Percentiles rank a stretch among this genome's conserved stretches.
Evolutionary conservation across 176 grass and related monocot species (phyloP).

Genomic region (Zizania latifolia): DNA sequence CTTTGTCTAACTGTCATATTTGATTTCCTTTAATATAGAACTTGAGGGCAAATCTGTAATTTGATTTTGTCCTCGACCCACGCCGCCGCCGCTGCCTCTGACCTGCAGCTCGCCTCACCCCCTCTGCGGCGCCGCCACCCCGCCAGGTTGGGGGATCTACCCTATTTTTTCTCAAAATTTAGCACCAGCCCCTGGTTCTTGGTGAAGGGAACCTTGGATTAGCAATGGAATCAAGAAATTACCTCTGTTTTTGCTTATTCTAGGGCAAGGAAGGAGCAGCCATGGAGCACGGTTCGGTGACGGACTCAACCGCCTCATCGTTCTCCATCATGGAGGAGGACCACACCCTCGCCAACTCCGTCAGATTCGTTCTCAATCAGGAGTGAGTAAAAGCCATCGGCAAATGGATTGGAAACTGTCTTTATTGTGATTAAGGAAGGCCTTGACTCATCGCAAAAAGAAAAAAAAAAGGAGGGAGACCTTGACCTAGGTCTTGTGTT

Average conservation of each 20-base stretch:
- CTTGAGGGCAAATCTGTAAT: too few species aligned
- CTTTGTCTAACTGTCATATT: too few species aligned
- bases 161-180: not conserved
- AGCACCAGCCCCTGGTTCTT: not conserved
- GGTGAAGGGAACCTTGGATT: not conserved
- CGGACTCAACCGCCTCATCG: too few species aligned
- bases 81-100: too few species aligned
- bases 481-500: not conserved
- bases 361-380: slow-evolving; percentile 50
- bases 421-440: not conserved
- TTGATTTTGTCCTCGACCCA: too few species aligned
- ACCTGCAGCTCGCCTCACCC: too few species aligned
- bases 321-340: slow-evolving; percentile 81
- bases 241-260: not conserved
- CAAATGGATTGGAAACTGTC: not conserved
- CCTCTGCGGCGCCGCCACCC: not conserved
- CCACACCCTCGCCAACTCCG: slow-evolving; percentile 78
- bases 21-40: too few species aligned
- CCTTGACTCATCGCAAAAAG: too few species aligned
- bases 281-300: too few species aligned
- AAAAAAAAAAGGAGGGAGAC: too few species aligned
- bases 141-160: not conserved
- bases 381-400: not conserved
- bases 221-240: not conserved
- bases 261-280: not conserved